A percentile compares a stretch with the other conserved stretches of the same genome.
Conservation (phyloP, 257 asterid species). For the Agastache rugosa region DNA sequence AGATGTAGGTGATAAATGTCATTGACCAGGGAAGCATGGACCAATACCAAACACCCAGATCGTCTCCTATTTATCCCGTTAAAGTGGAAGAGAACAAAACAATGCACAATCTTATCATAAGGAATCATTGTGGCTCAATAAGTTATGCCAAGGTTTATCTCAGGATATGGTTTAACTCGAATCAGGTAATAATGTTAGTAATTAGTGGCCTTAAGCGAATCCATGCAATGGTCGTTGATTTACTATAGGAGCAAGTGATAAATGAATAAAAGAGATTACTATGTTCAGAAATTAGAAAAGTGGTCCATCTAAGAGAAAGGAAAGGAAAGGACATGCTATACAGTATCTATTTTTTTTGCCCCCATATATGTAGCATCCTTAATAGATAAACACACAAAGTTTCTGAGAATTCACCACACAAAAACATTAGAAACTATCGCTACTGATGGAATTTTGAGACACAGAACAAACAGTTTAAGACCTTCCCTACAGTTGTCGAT, state of each 20-base stretch:
- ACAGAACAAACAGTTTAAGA: background rate
- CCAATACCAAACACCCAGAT: background rate
- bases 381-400: background rate
- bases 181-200: background rate
- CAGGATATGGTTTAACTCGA: background rate
- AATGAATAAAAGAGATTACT: background rate
- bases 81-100: slow-evolving; percentile 16
- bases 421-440: background rate
- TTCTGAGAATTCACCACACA: background rate
- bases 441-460: background rate
- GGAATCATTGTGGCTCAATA: background rate
- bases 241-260: slow-evolving; percentile 1
- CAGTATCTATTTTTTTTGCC: background rate
- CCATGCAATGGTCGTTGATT: background rate
- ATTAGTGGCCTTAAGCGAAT: background rate
- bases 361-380: slow-evolving; percentile 6
- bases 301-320: background rate
- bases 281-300: background rate
- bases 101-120: slow-evolving; percentile 7
- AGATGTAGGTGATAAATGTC: background rate
- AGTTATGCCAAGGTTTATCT: background rate
- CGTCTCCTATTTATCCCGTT: background rate
- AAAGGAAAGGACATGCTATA: too few relatives aligned
- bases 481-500: background rate
- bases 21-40: slow-evolving; percentile 1